These are phyloP conservation scores for Leccinellum luteum DNA, from an alignment of 768 basidiomycete genomes.

Conservation along the genomic window DNA sequence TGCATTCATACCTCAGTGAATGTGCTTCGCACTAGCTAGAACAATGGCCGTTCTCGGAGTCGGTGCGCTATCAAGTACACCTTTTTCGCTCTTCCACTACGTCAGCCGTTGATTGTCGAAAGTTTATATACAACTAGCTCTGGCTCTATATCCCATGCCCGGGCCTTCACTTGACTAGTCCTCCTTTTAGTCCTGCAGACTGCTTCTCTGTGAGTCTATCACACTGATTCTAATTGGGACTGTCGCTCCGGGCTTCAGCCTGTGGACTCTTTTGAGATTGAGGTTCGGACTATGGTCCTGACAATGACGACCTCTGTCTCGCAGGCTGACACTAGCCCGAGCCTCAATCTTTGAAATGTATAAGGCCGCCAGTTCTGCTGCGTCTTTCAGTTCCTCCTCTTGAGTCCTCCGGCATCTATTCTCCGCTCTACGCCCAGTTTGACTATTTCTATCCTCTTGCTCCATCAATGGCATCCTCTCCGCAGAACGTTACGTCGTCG, in stretches of 20 bases:
- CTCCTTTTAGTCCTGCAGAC: not conserved
- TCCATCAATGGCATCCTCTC: slow-evolving; percentile 4
- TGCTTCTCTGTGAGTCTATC: not conserved
- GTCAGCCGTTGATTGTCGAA: too few relatives aligned
- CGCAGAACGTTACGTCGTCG: not conserved
- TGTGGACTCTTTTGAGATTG: not conserved
- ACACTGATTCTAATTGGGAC: not conserved
- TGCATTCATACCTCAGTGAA: too few relatives aligned
- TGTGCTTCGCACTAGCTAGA: too few relatives aligned
- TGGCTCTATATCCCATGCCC: too few relatives aligned
- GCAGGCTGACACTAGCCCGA: not conserved
- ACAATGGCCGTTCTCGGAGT: too few relatives aligned
- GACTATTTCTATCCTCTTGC: not conserved
- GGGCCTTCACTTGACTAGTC: not conserved
- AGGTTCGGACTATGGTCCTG: not conserved
- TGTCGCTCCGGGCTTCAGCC: not conserved
- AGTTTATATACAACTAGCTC: too few relatives aligned
- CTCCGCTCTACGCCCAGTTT: not conserved
- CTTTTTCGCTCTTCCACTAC: too few relatives aligned
- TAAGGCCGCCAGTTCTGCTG: not conserved
- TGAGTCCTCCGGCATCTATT: not conserved
- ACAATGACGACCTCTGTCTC: not conserved
- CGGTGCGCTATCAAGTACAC: too few relatives aligned
- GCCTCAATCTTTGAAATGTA: not conserved
- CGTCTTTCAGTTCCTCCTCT: not conserved